Conservation (phyloP, 495 filamentous ascomycete genomes). For the Lasiosphaeria ovina region DNA sequence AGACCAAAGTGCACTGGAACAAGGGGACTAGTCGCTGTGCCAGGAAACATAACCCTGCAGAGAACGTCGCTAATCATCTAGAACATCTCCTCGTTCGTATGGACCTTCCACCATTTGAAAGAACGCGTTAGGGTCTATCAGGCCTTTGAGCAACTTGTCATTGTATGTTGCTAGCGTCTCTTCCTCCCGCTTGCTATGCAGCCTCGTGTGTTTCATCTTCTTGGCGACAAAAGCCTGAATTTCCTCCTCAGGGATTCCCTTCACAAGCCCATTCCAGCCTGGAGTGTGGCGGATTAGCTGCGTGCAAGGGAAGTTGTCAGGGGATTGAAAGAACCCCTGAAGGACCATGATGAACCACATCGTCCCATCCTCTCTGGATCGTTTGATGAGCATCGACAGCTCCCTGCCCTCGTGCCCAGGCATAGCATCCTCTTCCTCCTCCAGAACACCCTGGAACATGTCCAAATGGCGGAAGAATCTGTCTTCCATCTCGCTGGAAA, state of each 20-base stretch:
- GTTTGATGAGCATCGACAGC: background rate
- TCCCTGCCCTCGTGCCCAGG: constrained; percentile 1
- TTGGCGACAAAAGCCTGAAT: background rate
- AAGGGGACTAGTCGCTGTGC: background rate
- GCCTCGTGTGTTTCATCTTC: background rate
- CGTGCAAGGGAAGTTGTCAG: constrained; percentile 4
- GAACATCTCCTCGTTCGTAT: background rate
- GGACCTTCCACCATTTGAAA: background rate
- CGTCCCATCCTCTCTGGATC: background rate
- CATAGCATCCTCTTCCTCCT: background rate
- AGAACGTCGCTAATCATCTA: background rate
- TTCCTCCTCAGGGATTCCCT: constrained; percentile 1
- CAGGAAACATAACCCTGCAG: background rate
- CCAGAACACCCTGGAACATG: constrained; percentile 1
- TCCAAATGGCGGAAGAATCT: background rate
- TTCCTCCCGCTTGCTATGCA: constrained; percentile 1
- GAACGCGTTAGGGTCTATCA: background rate
- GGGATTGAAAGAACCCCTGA: background rate
- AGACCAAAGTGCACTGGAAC: background rate
- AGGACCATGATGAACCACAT: constrained; percentile 2
- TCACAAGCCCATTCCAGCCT: constrained; percentile 1
- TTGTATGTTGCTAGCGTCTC: background rate
- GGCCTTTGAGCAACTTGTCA: background rate
- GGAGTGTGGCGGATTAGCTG: constrained; percentile 1
- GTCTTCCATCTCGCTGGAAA: background rate